Percentiles rank a stretch among this genome's conserved stretches.
phyloP scores from a whole-genome alignment of 257 asterid species.

The Paulownia fortunei region DNA sequence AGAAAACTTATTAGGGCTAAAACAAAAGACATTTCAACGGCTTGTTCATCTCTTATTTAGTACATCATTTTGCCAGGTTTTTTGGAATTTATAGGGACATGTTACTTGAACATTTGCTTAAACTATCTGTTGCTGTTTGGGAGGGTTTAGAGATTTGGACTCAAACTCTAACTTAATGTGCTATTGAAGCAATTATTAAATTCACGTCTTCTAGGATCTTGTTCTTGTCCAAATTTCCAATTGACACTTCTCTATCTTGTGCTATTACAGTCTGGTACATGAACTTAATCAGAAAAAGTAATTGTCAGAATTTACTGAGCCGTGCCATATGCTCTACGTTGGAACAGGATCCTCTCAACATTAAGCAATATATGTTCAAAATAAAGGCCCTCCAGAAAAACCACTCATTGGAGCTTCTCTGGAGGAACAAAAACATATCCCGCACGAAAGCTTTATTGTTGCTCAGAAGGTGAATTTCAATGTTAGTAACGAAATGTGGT shows the following conservation, averaged over 20 bases:
- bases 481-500: neutral
- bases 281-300: neutral
- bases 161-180: slow-evolving; percentile 30
- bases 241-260: neutral
- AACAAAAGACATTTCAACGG: slow-evolving; percentile 17
- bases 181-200: slow-evolving; percentile 23
- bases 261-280: neutral
- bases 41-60: slow-evolving; percentile 16
- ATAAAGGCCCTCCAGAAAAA: neutral
- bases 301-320: neutral
- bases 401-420: neutral
- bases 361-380: neutral
- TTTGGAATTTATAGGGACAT: slow-evolving; percentile 30
- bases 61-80: slow-evolving; percentile 8
- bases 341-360: slow-evolving; percentile 1
- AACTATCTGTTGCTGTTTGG: slow-evolving; percentile 34
- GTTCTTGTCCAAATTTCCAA: neutral
- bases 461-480: neutral
- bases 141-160: slow-evolving; percentile 18
- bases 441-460: too few species aligned
- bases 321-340: slow-evolving; percentile 8
- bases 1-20: slow-evolving; percentile 1
- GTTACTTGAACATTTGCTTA: slow-evolving; percentile 20
- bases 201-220: neutral
- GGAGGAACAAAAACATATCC: neutral